A percentile compares a stretch with the other conserved stretches of the same genome.
Conservation (phyloP, 2,329 filamentous ascomycete genomes). For the Teratosphaeria nubilosa region DNA sequence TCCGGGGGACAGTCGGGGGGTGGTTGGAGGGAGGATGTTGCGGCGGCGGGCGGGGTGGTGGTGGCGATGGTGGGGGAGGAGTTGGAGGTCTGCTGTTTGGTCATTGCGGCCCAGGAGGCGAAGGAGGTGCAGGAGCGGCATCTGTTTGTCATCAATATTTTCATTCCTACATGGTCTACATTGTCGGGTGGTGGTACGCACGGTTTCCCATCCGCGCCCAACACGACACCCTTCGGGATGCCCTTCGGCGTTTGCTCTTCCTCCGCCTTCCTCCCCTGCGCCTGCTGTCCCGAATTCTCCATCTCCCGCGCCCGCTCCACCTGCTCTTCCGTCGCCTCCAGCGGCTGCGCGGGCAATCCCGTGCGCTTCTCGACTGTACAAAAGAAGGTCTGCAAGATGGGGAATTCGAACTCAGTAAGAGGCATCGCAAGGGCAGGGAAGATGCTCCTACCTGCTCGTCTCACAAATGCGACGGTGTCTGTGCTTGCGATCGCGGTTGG, state of each 20-base stretch:
- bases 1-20: slow-evolving; percentile 75
- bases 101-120: slow-evolving; percentile 49
- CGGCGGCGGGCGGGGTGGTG: slow-evolving; percentile 27
- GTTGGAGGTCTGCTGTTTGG: slow-evolving; percentile 10
- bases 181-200: slow-evolving; percentile 36
- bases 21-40: slow-evolving; percentile 20
- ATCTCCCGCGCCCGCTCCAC: slow-evolving; percentile 13
- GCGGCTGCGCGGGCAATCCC: slow-evolving; percentile 27
- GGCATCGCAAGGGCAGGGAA: slow-evolving; percentile 19
- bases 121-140: slow-evolving; percentile 62
- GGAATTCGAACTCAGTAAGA: slow-evolving; percentile 24
- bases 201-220: slow-evolving; percentile 79
- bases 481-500: not conserved
- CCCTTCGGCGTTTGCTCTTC: slow-evolving; percentile 36
- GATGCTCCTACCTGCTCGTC: not conserved
- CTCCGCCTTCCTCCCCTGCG: slow-evolving; percentile 4
- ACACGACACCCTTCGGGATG: slow-evolving; percentile 60
- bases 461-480: not conserved
- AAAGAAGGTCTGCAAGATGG: slow-evolving; percentile 30
- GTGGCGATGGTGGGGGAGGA: slow-evolving; percentile 21
- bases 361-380: slow-evolving; percentile 28
- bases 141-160: slow-evolving; percentile 31
- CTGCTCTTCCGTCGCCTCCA: slow-evolving; percentile 23
- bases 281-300: slow-evolving; percentile 16
- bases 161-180: not conserved